Conservation (phyloP, 2,329 filamentous ascomycete genomes). For the Fusarium sp. region DNA sequence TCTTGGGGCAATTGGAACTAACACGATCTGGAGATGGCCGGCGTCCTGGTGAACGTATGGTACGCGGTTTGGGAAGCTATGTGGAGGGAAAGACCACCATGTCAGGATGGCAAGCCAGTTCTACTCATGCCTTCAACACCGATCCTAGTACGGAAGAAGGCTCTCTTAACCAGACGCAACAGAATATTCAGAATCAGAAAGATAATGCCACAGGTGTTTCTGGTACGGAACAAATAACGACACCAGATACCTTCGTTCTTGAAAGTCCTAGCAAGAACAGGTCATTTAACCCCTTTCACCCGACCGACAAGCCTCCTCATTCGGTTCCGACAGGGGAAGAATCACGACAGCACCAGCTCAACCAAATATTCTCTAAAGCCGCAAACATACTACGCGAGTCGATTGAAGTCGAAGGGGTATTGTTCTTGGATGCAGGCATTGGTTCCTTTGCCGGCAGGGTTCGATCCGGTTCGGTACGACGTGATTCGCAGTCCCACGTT, state of each 20-base stretch:
- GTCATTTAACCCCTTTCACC: background rate
- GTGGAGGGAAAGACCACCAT: constrained; percentile 52
- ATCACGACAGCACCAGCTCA: background rate
- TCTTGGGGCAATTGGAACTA: constrained; percentile 54
- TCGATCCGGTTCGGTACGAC: background rate
- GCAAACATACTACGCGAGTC: constrained; percentile 59
- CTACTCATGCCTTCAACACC: constrained; percentile 17
- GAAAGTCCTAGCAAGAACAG: constrained; percentile 10
- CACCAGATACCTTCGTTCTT: constrained; percentile 16
- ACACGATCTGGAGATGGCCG: constrained; percentile 45
- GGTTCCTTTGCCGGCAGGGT: constrained; percentile 21
- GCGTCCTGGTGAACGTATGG: constrained; percentile 53
- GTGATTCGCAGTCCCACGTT: background rate
- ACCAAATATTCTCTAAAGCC: constrained; percentile 57
- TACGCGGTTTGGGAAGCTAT: constrained; percentile 55
- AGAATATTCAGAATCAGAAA: constrained; percentile 14
- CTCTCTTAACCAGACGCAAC: constrained; percentile 18
- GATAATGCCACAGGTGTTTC: background rate
- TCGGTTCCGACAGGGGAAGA: constrained; percentile 5
- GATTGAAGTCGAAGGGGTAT: constrained; percentile 56
- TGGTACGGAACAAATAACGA: background rate
- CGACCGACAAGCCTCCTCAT: background rate
- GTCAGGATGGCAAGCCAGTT: constrained; percentile 31
- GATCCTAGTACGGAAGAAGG: constrained; percentile 20
- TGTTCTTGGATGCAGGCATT: constrained; percentile 53